A percentile compares a stretch with the other conserved stretches of the same genome.
Evolutionary conservation across 2,329 filamentous ascomycete species (phyloP).

Genomic region (Immersiporthe knoxdaviesiana): DNA sequence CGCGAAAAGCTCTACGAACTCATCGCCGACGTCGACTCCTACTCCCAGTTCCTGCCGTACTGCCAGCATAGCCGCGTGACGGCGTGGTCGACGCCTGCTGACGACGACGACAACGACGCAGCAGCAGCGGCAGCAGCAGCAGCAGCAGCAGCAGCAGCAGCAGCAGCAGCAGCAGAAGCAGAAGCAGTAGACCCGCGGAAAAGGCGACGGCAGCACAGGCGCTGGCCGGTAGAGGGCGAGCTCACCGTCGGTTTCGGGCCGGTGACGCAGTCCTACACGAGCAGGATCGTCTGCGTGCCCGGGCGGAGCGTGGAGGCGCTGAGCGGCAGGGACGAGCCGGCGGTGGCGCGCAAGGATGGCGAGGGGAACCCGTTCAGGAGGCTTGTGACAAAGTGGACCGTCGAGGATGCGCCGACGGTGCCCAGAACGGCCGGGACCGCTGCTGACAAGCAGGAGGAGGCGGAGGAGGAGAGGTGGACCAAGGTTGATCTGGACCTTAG

Average conservation of each 20-base stretch:
- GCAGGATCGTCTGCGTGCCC: constrained; percentile 76
- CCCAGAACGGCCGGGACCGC: constrained; percentile 33
- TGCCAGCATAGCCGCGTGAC: constrained; percentile 80
- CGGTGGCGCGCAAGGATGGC: constrained; percentile 41
- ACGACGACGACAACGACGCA: constrained; percentile 33
- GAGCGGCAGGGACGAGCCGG: constrained; percentile 59
- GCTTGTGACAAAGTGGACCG: constrained; percentile 71
- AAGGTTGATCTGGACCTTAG: constrained; percentile 76
- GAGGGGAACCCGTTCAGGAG: constrained; percentile 58
- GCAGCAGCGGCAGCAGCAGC: no score
- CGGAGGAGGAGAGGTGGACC: constrained; percentile 55
- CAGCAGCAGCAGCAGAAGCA: no score
- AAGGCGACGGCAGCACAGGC: constrained; percentile 37
- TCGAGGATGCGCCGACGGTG: constrained; percentile 48
- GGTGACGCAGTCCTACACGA: constrained; percentile 82
- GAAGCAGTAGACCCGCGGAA: constrained; percentile 30
- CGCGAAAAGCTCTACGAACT: constrained; percentile 74
- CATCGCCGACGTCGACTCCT: constrained; percentile 86
- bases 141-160: no score
- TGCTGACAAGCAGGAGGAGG: background rate
- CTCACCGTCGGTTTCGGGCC: constrained; percentile 85
- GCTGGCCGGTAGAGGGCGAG: constrained; percentile 74
- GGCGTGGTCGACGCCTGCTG: constrained; percentile 61
- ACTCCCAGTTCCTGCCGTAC: constrained; percentile 89
- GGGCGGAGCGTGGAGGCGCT: constrained; percentile 76